Evolutionary conservation across 2,329 filamentous ascomycete genomes (phyloP), one percentile per base, ranked within the genome.

Genomic region (Calonectria pteridis): DNA sequence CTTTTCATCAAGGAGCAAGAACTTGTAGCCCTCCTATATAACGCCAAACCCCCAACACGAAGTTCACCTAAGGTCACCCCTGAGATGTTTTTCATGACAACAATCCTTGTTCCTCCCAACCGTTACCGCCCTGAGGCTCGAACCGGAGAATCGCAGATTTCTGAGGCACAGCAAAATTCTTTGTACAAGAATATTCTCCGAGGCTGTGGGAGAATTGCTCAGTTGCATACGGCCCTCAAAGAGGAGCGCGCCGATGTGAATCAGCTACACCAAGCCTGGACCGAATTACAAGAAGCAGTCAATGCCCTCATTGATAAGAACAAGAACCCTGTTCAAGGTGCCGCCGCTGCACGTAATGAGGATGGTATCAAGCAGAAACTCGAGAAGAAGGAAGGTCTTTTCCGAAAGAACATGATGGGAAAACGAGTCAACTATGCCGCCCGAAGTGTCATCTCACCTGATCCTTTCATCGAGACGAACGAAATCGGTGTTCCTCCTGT

Each of bases 371-470:
- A 99, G 86, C 97, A 99, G 83, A 94, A 96, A 82, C 89, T 99
- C 33, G 97, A 99, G 86, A 99, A 99, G 89, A 99, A 99, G 86
- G 97, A 99, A 82, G 97, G 97, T 77, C 89, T 99, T 35, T 99
- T 99, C 88, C 91, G 97, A 80, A 98, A 98, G 88, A 98, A 99
- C 85, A 98, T 99, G 97, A 99, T 99, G 97, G 97, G 97, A 74
- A 99, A 99, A 89, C 95, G 97, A 88, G 97, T 99, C 86, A 98
- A 99, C 84, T 98, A 97, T 83, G 97, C 97, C 64, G 97, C 97
- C 46, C 94, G 97, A 84, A 98, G 94, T 89, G 97, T 99, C 83
- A 99, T 99, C 79, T 98, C 96, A 13, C 97, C 97, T 0, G 97
- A 99, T 82, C 97, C 97, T 3, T 99, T 98, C 82, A 98, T 99